Evolutionary conservation across 345 rosid genomes (phyloP), one percentile per base, ranked within the genome.

Genomic region (Punica granatum): DNA sequence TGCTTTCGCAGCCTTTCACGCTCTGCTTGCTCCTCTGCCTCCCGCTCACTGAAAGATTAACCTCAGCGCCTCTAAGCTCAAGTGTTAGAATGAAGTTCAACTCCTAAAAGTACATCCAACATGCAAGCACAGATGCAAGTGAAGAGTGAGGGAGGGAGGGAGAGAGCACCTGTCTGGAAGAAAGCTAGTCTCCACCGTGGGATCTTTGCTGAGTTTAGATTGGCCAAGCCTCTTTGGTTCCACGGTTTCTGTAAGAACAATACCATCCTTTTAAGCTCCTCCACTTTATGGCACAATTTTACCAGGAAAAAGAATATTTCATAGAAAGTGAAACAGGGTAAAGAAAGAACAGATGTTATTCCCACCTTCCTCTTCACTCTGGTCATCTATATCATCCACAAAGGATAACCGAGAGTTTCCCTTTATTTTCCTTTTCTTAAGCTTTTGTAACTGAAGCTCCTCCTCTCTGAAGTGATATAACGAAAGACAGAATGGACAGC

Each of bases 1-100:
- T 87, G 94, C 78, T 86, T 90, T 70, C 81, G 96, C 78, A 95
- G 77, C 79, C 92, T 86, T 84, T 92, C 99, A 69, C 94, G 97
- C 70, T 95, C 99, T 72, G 98, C 97, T 82, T 92, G 88, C 79
- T 95, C 98, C 84, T 95, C 96, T 26, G 99, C 99, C 84, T 95
- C 98, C 54, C 99, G 75, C 87, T 88, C 98, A 86, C 98, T 95
- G 94, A 84, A 91, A 89, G 81, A 84, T 78, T 83, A 86, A 77
- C 89, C 96, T 88, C 92, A 73, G 73, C 89, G 72, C 77, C 85
- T 82, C 86, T 85, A 83, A 82, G 93, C 75, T 76, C 72, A 76
- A 61, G 67, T 65, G 80, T 83, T 83, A 86, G 84, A 75, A 49
- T 66, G 72, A 75, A 71, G 65, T 69, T 37, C 70, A 67, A 35